A percentile compares a stretch with the other conserved stretches of the same genome.
phyloP scores from a whole-genome alignment of 2,329 filamentous ascomycete genomes.

The Cladophialophora immunda region DNA sequence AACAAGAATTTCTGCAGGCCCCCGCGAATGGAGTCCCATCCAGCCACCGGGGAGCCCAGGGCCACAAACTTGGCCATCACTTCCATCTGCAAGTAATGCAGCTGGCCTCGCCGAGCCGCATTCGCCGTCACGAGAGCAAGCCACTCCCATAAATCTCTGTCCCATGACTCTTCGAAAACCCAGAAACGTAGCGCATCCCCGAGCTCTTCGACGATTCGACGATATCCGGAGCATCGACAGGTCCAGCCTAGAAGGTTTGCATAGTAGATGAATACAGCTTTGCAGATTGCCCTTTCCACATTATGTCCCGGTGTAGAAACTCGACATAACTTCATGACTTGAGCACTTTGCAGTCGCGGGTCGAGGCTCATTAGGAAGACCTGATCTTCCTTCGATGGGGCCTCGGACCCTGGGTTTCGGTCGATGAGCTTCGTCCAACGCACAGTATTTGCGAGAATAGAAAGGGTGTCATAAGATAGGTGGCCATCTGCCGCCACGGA shows the following conservation, averaged over 20 bases:
- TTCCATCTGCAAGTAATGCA: conserved; percentile 26
- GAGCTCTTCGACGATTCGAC: conserved; percentile 26
- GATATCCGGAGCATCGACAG: conserved; percentile 33
- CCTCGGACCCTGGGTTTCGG: conserved; percentile 7
- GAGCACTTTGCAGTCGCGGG: conserved; percentile 28
- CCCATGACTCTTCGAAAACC: conserved; percentile 12
- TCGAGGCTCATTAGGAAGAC: conserved; percentile 30
- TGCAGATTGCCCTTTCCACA: conserved; percentile 28
- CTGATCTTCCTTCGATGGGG: conserved; percentile 21
- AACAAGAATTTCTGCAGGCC: conserved; percentile 23
- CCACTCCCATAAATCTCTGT: conserved; percentile 27
- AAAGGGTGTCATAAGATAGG: conserved; percentile 18
- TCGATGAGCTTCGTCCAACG: conserved; percentile 31
- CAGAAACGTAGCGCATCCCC: conserved; percentile 17
- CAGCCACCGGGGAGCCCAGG: neutral
- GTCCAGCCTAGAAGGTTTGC: conserved; percentile 33
- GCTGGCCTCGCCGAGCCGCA: conserved; percentile 25
- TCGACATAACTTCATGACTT: conserved; percentile 29
- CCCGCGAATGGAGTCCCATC: conserved; percentile 22
- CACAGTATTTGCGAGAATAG: conserved; percentile 23
- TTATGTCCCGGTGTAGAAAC: neutral
- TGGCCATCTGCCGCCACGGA: conserved; percentile 19
- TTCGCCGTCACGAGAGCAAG: conserved; percentile 29
- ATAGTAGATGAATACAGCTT: conserved; percentile 32
- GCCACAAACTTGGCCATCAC: conserved; percentile 23